Evolutionary conservation across 208 protist genomes (phyloP), one percentile per base, ranked within the genome.

Genomic region (Porcisia deanei): DNA sequence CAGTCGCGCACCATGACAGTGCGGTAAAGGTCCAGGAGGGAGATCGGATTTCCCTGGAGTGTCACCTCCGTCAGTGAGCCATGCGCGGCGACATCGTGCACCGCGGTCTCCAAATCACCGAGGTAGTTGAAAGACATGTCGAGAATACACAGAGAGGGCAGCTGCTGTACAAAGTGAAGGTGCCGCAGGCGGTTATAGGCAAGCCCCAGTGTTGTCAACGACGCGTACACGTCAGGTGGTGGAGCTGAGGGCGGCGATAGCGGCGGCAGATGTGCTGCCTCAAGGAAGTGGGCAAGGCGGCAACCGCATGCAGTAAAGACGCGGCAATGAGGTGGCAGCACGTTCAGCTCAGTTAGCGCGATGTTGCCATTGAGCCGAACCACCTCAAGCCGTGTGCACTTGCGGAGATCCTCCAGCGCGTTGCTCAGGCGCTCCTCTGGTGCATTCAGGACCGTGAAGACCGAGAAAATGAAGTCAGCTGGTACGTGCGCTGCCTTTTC

Each of bases 71-170:
- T 71, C 43, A 97, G 71, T 18, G 75, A 54, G 6, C 53, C 55
- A 64, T 97, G 93, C 52, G 55, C 77, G 22, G 67, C 52, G 12
- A 93, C 43, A 14, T 75, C 73, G 9, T 54, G 63, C 71, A 90
- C 82, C 39, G 83, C 79, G 3, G 54, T 75, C 25, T 84, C 78
- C 20, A 94, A 57, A 69, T 81, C 79, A n/a, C 64, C 74, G 5
- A 97, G 41, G 67, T 75, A 64, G 73, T 97, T 97, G 80, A 83
- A 80, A 7, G 86, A 85, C 58, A 94, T 77, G 71, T 97, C 87
- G 20, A 97, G 73, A 43, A 94, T 77, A 43, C 82, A 78, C 59
- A 97, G 75, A 16, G 80, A 81, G 3, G 93, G 91, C 1, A 95
- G 67, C 16, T 80, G 73, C 5, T 49, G 3, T 18, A 92, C 22